Evolutionary conservation across 2,329 filamentous ascomycete genomes (phyloP).

Genomic region (Hortaea werneckii): DNA sequence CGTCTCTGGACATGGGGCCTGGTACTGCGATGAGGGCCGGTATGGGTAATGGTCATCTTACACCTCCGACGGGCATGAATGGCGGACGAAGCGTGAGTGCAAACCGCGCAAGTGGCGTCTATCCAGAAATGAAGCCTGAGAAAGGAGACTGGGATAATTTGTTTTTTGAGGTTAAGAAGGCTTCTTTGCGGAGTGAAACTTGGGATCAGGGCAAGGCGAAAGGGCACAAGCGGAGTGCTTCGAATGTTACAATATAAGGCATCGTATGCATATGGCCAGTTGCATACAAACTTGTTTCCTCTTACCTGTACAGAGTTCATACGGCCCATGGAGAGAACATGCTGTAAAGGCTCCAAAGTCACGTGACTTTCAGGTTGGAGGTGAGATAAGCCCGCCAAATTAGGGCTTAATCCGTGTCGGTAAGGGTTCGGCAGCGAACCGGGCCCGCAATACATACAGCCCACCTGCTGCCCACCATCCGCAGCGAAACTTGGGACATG

Average conservation of each 20-base stretch:
- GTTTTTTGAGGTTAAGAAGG: conserved; percentile 2
- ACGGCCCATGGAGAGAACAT: too few species aligned
- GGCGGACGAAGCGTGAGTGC: neutral
- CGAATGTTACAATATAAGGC: neutral
- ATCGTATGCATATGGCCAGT: too few species aligned
- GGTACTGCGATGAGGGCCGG: neutral
- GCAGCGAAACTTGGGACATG: too few species aligned
- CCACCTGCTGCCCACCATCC: too few species aligned
- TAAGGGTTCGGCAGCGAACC: too few species aligned
- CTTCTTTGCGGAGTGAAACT: neutral
- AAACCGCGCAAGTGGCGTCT: conserved; percentile 1
- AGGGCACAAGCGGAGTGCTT: neutral
- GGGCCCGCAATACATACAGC: too few species aligned
- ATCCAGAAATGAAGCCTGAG: conserved; percentile 2
- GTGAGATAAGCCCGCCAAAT: too few species aligned
- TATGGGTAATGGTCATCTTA: neutral
- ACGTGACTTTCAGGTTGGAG: too few species aligned
- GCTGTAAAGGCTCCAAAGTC: too few species aligned
- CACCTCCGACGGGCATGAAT: neutral
- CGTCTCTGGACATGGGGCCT: neutral
- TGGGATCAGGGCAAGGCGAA: neutral
- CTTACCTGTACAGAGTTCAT: too few species aligned
- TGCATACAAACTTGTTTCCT: too few species aligned
- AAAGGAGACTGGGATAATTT: conserved; percentile 7
- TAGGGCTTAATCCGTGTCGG: too few species aligned